Evolutionary conservation across 345 rosid species (phyloP).

Genomic region (Alliaria petiolata): DNA sequence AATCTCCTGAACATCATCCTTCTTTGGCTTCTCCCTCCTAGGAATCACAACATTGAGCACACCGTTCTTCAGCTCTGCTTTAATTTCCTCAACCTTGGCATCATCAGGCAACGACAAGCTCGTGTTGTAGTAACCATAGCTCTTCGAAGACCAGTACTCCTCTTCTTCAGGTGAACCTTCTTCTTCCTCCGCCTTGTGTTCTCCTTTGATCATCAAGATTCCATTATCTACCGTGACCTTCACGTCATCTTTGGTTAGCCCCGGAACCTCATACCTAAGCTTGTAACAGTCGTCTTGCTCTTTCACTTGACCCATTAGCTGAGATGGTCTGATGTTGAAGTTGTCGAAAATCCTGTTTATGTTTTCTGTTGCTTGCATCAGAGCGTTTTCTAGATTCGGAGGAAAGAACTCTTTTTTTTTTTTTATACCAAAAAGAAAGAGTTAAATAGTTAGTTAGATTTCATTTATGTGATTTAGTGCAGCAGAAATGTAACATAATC

Average conservation of each 20-base stretch:
- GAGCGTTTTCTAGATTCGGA: constrained; percentile 62
- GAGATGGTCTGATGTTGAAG: constrained; percentile 43
- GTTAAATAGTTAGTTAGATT: not conserved
- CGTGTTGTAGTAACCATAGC: constrained; percentile 58
- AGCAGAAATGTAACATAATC: not conserved
- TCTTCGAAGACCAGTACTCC: constrained; percentile 39
- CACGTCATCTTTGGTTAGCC: constrained; percentile 66
- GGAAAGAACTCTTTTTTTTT: constrained; percentile 56
- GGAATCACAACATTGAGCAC: constrained; percentile 56
- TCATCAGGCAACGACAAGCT: constrained; percentile 72
- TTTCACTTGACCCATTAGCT: constrained; percentile 47
- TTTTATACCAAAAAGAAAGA: not conserved
- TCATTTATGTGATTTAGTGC: not conserved
- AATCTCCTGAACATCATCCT: constrained; percentile 55
- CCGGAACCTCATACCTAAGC: constrained; percentile 67
- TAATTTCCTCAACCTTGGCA: constrained; percentile 64
- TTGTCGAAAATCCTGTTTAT: constrained; percentile 64
- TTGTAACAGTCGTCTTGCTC: constrained; percentile 80
- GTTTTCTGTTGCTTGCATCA: constrained; percentile 75
- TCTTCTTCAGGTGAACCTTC: constrained; percentile 41
- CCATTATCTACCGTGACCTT: constrained; percentile 73
- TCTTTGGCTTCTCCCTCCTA: constrained; percentile 47
- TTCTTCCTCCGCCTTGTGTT: constrained; percentile 63
- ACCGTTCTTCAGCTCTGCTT: constrained; percentile 78
- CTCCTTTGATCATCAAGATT: constrained; percentile 57